Base-by-base conservation (phyloP, 352 stramenopile genomes). In the Saprolegnia parasitica region DNA sequence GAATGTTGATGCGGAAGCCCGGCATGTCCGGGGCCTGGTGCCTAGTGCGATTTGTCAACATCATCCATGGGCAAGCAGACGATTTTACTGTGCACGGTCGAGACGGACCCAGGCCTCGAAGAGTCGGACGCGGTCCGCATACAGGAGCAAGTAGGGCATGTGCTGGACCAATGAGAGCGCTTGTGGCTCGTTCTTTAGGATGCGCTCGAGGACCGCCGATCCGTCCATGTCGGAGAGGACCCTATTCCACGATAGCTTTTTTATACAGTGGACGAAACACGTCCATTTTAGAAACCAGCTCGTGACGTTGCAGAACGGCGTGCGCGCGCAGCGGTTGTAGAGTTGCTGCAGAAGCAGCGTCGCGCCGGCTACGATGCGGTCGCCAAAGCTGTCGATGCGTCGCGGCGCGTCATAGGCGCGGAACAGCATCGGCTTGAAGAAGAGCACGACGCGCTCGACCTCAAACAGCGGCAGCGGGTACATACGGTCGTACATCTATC, bases 141-240 rank as follows among this genome's bases (percentile, higher is more conserved):
- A 93, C 10, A 81, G 76, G 5, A 95, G 70, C 32, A 87, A 70
- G 56, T 84, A 92, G n/a, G 84, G 81, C 81, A 92, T 90, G 11
- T 80, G 85, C 35, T 81, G 74, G 39, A 93, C 81, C 16, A 87
- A 73, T 39, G 86, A 81, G 70, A 85, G 84, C 11, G 77, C 81
- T 63, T 79, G 76, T 16, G 80, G 80, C 6, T 79, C 86, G 11
- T 80, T 76, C 1, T 73, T 50, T 18, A 88, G 71, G 20, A 86
- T 78, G 61, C 87, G 76, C 42, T 87, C 76, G 55, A 89, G 85
- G 50, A 88, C 65, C 23, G 82, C 73, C 24, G 81, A 76, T 24
- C 74, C 83, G 58, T 90, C 77, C 15, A 90, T 60, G 21, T 87
- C 79, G 4, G 76, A 64, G 54, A 87, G 76, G 35, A 86, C 78